Base-by-base conservation (phyloP, 768 basidiomycete genomes). In the Macrolepiota albuminosa region DNA sequence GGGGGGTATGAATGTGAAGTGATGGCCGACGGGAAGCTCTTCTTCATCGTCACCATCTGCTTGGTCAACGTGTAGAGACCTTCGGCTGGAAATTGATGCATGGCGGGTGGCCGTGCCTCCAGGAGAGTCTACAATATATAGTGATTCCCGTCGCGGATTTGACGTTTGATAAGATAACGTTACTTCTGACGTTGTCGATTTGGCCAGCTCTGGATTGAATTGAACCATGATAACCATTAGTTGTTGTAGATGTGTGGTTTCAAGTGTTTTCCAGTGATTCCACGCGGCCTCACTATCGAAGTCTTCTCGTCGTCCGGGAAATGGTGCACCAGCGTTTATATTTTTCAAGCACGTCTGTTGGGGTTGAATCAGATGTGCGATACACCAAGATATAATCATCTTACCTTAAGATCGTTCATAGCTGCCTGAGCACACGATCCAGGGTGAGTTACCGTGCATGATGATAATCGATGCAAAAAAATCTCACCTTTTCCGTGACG, bases 1-100 rank as follows among this genome's bases (percentile, higher is more conserved):
- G 16, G 93, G 86, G 3, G 95, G 95, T 61, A 98, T 93, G 70
- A 84, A 97, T 0, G 91, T 92, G 77, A 95, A 97, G 66, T 88
- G 78, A 63, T 88, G 85, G 31, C 88, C 88, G 48, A 84, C 83
- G 37, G 81, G 82, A 46, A 90, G 77, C 50, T 90, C 87, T 11
- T 90, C 89, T 62, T 90, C 89, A 6, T 81, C 81, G 7, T 78
- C 65, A 21, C 78, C 80, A 36, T 79, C 78, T 36, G 75, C 71
- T 7, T 72, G 64, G 58, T 68, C 62, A 45, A 71, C 72, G 57
- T 79, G 81, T 14, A 87, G 64, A 9, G 91, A 92, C 48, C 81
- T 78, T 53, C 89, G 80, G 69, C 85, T 90, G 70, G 87, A 83
- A 51, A 89, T 74, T 21, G 89, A 91, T 16, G 75, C 71, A 58